Evolutionary conservation across 2,329 filamentous ascomycete species (phyloP), one percentile per base, ranked within the genome.

Genomic region (Dothideomycetidae sp.): DNA sequence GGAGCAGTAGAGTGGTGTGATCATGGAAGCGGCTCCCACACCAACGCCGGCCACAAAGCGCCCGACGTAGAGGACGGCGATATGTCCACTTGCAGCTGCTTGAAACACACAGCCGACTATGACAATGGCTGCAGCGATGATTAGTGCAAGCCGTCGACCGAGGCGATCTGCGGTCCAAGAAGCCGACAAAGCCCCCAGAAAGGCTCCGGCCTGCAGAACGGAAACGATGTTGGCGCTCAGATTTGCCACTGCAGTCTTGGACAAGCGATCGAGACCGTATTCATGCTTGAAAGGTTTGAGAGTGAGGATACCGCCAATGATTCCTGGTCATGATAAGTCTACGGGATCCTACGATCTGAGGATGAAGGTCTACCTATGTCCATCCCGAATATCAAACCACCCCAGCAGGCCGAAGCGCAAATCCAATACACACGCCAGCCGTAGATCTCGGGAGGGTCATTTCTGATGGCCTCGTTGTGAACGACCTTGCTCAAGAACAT

Each of bases 391-490:
- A 77, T 65, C 63, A 72, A 73, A 33, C 77, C 78, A 42, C 78
- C 78, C 42, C 79, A 81, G 56, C 76, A 81, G 29, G 73, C 64
- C 44, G 73, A 74, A 51, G 66, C 73, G 33, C 73, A 74, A 46
- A 79, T 62, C 40, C 66, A 66, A 45, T 77, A 72, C 17, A 78
- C 73, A 39, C 75, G 68, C 75, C 75, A 81, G 50, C 75, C 74
- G 57, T 80, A 81, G 42, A 81, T 74, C 52, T 78, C 70, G 13
- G 67, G 63, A 12, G 77, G 77, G 51, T 81, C 77, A 23, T 61
- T 57, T 50, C 68, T 74, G 71, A 82, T 81, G 31, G 78, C 72
- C 54, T 82, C 75, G 62, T 81, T 81, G 56, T 70, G 70, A 48
- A 79, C 67, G 50, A 78, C 62, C 48, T 58, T 60, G 47, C 63